A percentile compares a stretch with the other conserved stretches of the same genome.
phyloP scores from a whole-genome alignment of 2,329 filamentous ascomycete genomes.

The Alternaria postmessia region DNA sequence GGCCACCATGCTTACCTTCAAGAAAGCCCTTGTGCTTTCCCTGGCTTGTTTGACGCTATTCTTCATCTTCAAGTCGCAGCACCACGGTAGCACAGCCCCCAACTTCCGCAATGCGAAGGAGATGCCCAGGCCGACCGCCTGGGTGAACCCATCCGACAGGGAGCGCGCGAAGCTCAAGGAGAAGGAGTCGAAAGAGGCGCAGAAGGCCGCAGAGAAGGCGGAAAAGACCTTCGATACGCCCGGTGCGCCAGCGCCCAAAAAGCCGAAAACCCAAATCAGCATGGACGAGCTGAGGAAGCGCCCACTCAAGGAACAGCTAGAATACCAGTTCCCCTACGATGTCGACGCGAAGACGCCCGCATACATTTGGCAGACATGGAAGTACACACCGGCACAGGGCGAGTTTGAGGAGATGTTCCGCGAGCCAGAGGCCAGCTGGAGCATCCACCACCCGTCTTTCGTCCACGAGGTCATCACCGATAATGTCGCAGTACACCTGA shows the following conservation, averaged over 20 bases:
- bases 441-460: constrained; percentile 84
- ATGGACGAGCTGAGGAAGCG: constrained; percentile 75
- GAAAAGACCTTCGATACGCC: constrained; percentile 42
- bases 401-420: constrained; percentile 79
- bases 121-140: constrained; percentile 47
- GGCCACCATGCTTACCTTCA: constrained; percentile 76
- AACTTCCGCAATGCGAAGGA: constrained; percentile 45
- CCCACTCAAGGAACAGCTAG: constrained; percentile 79
- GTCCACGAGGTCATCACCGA: constrained; percentile 98
- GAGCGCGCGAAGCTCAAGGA: constrained; percentile 18
- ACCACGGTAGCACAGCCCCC: constrained; percentile 48
- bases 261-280: constrained; percentile 65
- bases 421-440: constrained; percentile 88
- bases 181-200: constrained; percentile 19
- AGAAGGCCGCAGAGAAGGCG: constrained; percentile 26
- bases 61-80: constrained; percentile 72
- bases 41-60: constrained; percentile 73
- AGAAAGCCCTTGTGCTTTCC: constrained; percentile 76
- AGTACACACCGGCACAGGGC: constrained; percentile 77
- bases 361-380: constrained; percentile 99
- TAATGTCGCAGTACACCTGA: constrained; percentile 78
- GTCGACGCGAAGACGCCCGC: constrained; percentile 88
- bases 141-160: constrained; percentile 37
- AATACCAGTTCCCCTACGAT: constrained; percentile 94
- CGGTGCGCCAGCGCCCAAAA: constrained; percentile 48